Evolutionary conservation across 73 alveolate species (phyloP).

Genomic region (Tetrahymena elliotti): DNA sequence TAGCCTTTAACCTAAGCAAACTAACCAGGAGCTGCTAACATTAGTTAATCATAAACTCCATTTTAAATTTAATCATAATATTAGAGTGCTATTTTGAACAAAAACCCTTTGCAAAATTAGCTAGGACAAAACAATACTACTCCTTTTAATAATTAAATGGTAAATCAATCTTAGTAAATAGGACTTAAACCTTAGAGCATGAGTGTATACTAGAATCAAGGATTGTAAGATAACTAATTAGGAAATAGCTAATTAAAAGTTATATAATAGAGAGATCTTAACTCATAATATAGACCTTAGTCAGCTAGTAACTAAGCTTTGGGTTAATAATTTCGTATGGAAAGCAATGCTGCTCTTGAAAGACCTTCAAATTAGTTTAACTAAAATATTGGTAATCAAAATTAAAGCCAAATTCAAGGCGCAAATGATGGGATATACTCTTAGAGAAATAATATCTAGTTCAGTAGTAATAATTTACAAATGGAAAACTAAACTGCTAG

Average conservation of each 20-base stretch:
- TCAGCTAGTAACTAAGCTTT: neutral
- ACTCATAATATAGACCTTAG: neutral
- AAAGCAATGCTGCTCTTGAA: neutral
- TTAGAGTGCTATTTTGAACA: neutral
- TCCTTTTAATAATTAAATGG: neutral
- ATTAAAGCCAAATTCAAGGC: neutral
- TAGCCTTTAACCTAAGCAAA: neutral
- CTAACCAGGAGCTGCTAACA: neutral
- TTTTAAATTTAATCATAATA: neutral
- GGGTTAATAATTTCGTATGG: neutral
- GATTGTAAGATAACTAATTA: neutral
- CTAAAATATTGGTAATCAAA: neutral
- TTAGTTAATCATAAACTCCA: neutral
- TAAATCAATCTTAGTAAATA: neutral
- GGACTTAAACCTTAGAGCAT: neutral
- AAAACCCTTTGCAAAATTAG: neutral
- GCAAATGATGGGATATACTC: neutral
- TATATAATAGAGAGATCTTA: neutral
- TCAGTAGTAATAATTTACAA: neutral
- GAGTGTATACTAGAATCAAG: neutral
- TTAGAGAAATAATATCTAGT: neutral
- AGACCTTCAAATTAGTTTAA: neutral
- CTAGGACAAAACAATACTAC: neutral
- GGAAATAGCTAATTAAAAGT: neutral
- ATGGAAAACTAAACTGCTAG: neutral